A percentile compares a stretch with the other conserved stretches of the same genome.
These are phyloP conservation scores for Aspergillus aculeatinus DNA, from an alignment of 2,329 filamentous ascomycete genomes.

Conservation along the genomic window DNA sequence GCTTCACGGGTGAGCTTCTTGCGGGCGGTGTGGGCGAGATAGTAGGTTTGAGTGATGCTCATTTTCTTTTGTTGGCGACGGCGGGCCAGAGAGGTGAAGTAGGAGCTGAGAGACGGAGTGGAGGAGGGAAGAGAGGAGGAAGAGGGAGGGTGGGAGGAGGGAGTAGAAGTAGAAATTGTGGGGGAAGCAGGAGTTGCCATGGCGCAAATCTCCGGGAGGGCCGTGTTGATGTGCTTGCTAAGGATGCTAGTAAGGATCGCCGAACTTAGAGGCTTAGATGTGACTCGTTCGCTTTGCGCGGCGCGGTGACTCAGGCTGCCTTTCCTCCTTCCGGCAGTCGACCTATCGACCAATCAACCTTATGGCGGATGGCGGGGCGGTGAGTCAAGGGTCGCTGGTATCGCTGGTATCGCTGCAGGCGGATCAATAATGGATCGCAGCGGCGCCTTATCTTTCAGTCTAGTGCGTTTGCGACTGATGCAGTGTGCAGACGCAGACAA, in stretches of 20 bases:
- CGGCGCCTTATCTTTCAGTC: constrained; percentile 15
- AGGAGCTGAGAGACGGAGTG: constrained; percentile 34
- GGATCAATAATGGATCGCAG: constrained; percentile 8
- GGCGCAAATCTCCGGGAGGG: constrained; percentile 18
- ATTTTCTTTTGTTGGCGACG: constrained; percentile 71
- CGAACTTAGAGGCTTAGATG: neutral
- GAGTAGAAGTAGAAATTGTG: constrained; percentile 14
- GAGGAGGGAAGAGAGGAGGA: constrained; percentile 26
- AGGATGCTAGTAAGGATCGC: constrained; percentile 10
- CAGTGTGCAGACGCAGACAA: neutral
- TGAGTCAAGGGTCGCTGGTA: constrained; percentile 20
- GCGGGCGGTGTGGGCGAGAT: constrained; percentile 92
- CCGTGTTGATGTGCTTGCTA: constrained; percentile 27
- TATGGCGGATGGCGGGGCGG: constrained; percentile 24
- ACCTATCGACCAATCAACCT: constrained; percentile 28
- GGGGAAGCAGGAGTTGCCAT: constrained; percentile 24
- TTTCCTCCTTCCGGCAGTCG: constrained; percentile 17
- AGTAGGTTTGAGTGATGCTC: constrained; percentile 98
- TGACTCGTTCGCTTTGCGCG: constrained; percentile 31
- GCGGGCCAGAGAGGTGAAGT: constrained; percentile 42
- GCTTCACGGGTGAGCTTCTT: constrained; percentile 94
- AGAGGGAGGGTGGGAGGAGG: constrained; percentile 14
- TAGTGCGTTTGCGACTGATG: neutral
- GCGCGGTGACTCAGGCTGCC: constrained; percentile 33
- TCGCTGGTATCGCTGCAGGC: constrained; percentile 7